Base-by-base conservation (phyloP, 1,284 basidiomycete genomes). In the Sphaerobolus stellatus region DNA sequence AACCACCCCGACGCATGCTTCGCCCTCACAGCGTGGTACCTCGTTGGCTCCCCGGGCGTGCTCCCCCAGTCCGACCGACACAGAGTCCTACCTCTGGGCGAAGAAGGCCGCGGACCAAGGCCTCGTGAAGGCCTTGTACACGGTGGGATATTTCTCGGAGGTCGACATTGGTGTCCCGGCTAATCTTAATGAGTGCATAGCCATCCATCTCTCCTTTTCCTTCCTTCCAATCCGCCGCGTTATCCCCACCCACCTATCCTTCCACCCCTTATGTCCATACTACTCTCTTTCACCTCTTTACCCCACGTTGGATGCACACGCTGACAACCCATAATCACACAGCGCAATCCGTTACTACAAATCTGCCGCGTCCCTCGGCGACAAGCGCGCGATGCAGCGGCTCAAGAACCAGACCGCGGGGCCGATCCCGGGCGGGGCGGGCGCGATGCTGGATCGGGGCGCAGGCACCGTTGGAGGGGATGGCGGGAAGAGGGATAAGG, bases 1-100 rank as follows among this genome's bases (percentile, higher is more conserved):
- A 88, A 88, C 63, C 97, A 99, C 68, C 88, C 90, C 18, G 96
- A 99, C 66, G 94, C 96, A 0, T 98, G 95, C 71, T 99, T 99
- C 68, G 96, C 96, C 2, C 80, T 99, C 31, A 98, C 96, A 11
- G 95, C 96, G 8, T 99, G 96, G 96, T 99, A 99, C 68, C 87
- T 99, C 59, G 96, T 99, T 58, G 97, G 97, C 51, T 98, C 95
- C 6, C 92, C 95, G 0, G 96, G 96, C 44, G 94, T 99, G 8
- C 80, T 99, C 29, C 96, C 96, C 1, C 97, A 99, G 69, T 97
- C 93, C 1, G 96, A 99, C n/a, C 68, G 96, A 99, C 68, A 98
- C 96, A 0, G 95, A 98, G 68, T 96, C 95, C 7, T 98, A 88
- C 71, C 76, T 98, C 22, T 95, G 95, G 96, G 85, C 94, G 29